Evolutionary conservation across 495 filamentous ascomycete species (phyloP), one percentile per base, ranked within the genome.

Genomic region (Tuber umbilicatum): DNA sequence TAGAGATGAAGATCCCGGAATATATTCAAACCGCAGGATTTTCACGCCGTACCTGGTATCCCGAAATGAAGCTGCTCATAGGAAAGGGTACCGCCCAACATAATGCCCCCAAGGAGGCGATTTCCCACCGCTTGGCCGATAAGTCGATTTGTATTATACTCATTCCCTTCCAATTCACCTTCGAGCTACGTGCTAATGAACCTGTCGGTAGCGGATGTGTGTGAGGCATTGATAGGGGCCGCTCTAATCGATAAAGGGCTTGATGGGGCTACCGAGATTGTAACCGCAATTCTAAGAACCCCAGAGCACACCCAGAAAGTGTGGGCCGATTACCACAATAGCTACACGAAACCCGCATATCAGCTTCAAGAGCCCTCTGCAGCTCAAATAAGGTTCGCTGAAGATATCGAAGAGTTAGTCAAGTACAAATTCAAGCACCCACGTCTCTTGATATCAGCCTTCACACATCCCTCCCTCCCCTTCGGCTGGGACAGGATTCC

Each of bases 171-270:
- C 68, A 40, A 45, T 31, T 60, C n/a, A 35, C 27, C 37, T 6
- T 23, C 27, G 23, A 14, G 17, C 50, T 3, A 60, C 6, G 60
- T 0, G 31, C 39, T 42, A 27, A 69, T 41, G 19, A 72, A 41
- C 21, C 7, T 40, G 27, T 40, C 35, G 3, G 91, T 97, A 82
- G 95, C 95, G n/a, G 95, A 99, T 84, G 94, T 99, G 31, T 97
- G 93, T 74, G 95, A 99, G 83, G 95, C 95, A 4, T 81, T 98
- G 76, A 98, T 99, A 72, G 95, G 94, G 23, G 95, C 94, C 6
- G 90, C 95, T 0, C 87, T 97, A 67, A 85, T 97, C 14, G 82
- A 86, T 1, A 83, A 87, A 71, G 87, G 87, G 50, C 92, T 94
- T 80, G 91, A 97, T 79, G 86, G 90, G 82, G 94, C 96, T 21